Base-by-base conservation (phyloP, 2,329 filamentous ascomycete genomes). In the Exophiala sp. region DNA sequence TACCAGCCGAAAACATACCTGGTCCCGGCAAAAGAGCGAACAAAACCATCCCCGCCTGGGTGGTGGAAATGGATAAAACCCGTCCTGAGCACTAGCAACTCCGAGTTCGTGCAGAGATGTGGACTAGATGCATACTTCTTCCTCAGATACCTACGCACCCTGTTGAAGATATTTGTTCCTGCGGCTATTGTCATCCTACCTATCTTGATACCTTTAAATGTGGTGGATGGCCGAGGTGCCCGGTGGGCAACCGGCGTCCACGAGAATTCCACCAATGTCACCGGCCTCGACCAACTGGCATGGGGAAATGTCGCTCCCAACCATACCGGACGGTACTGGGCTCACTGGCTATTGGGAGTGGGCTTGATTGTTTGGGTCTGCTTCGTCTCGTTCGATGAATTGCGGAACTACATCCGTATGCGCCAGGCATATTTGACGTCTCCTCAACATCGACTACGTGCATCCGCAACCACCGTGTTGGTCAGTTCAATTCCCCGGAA, bases 81-180 rank as follows among this genome's bases (percentile, higher is more conserved):
- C 2, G 74, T 73, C 57, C 95, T 75, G 75, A 86, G 71, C 67
- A 82, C 72, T 71, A 87, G 71, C 67, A 81, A 73, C 78, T 87
- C 87, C 10, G 88, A 95, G 60, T 81, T 98, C 59, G 95, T 98
- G 62, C 85, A 91, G 46, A 95, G 96, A 68, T 96, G 91, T 60
- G 93, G 93, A 14, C 79, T 98, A 8, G 93, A 98, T 65, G 89
- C 91, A 63, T 98, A 95, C 70, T 95, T 97, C 73, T 98, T 98
- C 67, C 76, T 98, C 1, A 86, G 94, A 55, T 98, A 95, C 63
- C 78, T 90, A 21, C 82, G 85, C 54, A 85, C 87, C 63, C 80
- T 97, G 3, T 78, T 97, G 37, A 83, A 95, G 64, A 95, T 98
- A 55, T 97, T 98, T 65, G 71, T 95, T 32, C 89, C 93, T 1